Conservation (phyloP, 805 yeast species). For the Saturnispora mendoncae region DNA sequence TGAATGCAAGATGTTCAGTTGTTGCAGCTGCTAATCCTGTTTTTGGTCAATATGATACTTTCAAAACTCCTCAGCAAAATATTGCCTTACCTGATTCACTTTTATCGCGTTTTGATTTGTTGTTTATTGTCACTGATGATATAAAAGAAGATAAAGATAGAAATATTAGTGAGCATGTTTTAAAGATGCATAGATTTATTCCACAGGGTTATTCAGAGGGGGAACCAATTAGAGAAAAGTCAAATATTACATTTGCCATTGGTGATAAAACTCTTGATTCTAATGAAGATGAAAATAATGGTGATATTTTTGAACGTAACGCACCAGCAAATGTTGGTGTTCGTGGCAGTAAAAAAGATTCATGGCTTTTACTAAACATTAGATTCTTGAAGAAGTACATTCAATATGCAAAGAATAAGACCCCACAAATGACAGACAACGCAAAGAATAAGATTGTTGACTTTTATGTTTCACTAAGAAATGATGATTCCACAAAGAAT, state of each 20-base stretch:
- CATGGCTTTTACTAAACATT: constrained; percentile 51
- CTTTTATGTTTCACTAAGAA: constrained; percentile 74
- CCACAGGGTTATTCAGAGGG: constrained; percentile 89
- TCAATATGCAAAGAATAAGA: constrained; percentile 87
- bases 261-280: constrained; percentile 52
- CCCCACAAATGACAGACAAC: constrained; percentile 66
- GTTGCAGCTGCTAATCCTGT: constrained; percentile 98
- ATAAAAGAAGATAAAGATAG: constrained; percentile 79
- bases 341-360: constrained; percentile 20
- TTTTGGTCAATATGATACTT: constrained; percentile 92
- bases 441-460: constrained; percentile 78
- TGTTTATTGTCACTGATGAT: constrained; percentile 94
- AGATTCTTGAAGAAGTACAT: constrained; percentile 86
- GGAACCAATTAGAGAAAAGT: constrained; percentile 79
- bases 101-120: constrained; percentile 89
- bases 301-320: constrained; percentile 75
- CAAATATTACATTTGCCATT: constrained; percentile 65
- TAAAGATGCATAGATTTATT: constrained; percentile 83
- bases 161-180: constrained; percentile 84
- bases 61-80: constrained; percentile 91
- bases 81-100: constrained; percentile 96
- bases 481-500: constrained; percentile 52
- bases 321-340: constrained; percentile 53
- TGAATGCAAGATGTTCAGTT: constrained; percentile 94
- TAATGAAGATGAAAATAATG: constrained; percentile 35